Base-by-base conservation (phyloP, 2,329 filamentous ascomycete genomes). In the Colletotrichum kahawae region DNA sequence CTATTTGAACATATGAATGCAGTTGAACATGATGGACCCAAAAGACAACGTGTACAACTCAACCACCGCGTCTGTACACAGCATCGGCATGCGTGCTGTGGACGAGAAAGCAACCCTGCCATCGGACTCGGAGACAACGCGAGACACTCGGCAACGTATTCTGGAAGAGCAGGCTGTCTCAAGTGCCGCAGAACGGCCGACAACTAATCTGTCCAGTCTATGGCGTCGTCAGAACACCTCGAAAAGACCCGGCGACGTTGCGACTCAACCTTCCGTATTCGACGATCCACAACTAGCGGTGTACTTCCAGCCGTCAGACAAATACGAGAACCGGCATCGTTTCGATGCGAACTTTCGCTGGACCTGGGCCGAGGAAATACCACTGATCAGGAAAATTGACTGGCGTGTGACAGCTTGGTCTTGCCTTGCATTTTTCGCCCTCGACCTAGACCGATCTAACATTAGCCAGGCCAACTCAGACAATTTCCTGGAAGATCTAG, bases 181-280 rank as follows among this genome's bases (percentile, higher is more conserved):
- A 18, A 71, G 77, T 27, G 76, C 76, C 65, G 75, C 73, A 3
- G 70, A 77, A n/a, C 75, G 75, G 7, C 78, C 77, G 13, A 14
- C 63, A 9, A 74, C 77, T 14, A 77, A 77, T 5, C 76, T 79
- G 18, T 27, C 36, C 43, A 56, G 64, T 56, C 29, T 67, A 71
- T 76, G 57, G 77, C 77, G 16, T 64, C 78, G 13, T 79, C 78
- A 36, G 63, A 77, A 78, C 34, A 54, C 38, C 21, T 56, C 71
- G 2, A 62, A 59, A 13, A 74, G 77, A 56, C 64, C 78, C 8
- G 67, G 78, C n/a, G 77, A 78, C 38, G 79, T 82, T 43, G 84
- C 85, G n/a, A 84, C 81, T 1, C 79, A 87, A 77, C 85, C 83
- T 10, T 88, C 86, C 5, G 86, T 88, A 14, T 88, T 82, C 62